These are phyloP conservation scores for Quercus mongolica DNA, from an alignment of 306 rosid species.

Conservation along the genomic window DNA sequence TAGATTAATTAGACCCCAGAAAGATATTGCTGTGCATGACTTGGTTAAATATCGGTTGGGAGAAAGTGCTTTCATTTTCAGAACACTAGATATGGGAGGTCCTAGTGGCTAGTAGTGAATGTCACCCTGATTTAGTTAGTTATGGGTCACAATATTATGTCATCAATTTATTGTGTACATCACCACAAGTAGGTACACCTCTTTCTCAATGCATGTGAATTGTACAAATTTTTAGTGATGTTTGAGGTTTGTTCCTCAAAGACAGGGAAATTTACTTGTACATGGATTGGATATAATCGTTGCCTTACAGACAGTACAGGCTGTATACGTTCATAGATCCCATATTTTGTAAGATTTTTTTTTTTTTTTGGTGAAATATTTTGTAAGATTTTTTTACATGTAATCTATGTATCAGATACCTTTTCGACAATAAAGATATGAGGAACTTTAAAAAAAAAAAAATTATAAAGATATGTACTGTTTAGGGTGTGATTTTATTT, in stretches of 20 bases:
- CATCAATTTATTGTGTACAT: constrained; percentile 1
- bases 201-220: constrained; percentile 10
- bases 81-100: neutral
- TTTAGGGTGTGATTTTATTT: too few relatives aligned
- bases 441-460: too few relatives aligned
- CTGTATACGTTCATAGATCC: too few relatives aligned
- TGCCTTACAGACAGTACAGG: too few relatives aligned
- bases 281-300: too few relatives aligned
- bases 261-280: neutral
- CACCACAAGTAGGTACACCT: neutral
- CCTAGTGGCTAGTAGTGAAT: neutral
- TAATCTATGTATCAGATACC: too few relatives aligned
- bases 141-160: constrained; percentile 7
- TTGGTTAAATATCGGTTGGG: neutral
- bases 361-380: too few relatives aligned
- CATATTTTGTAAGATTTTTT: too few relatives aligned
- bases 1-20: neutral
- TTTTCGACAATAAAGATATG: too few relatives aligned
- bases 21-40: neutral
- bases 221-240: too few relatives aligned
- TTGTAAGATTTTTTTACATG: too few relatives aligned
- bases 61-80: neutral
- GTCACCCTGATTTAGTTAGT: neutral
- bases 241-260: neutral
- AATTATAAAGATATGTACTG: too few relatives aligned